Conservation (phyloP, 495 filamentous ascomycete species). For the Cryomyces antarcticus region DNA sequence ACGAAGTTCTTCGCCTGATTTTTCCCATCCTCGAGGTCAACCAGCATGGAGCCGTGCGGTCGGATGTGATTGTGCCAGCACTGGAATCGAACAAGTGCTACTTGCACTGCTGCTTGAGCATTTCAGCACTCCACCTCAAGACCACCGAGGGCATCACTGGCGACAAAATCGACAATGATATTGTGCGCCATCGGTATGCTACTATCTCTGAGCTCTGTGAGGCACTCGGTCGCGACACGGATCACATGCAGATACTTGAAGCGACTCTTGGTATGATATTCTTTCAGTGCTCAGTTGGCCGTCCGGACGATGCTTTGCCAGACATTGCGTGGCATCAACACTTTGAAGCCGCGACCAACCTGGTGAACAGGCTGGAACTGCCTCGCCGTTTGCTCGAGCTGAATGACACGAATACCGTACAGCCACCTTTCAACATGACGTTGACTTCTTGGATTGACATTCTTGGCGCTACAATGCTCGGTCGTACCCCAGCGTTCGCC, state of each 20-base stretch:
- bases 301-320: conserved; percentile 64
- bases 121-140: conserved; percentile 87
- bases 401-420: conserved; percentile 28
- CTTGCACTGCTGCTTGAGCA: conserved; percentile 88
- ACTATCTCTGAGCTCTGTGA: conserved; percentile 75
- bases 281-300: conserved; percentile 86
- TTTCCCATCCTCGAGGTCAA: conserved; percentile 84
- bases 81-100: conserved; percentile 83
- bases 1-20: conserved; percentile 68
- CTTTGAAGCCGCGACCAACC: conserved; percentile 71
- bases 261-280: conserved; percentile 92
- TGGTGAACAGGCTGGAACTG: conserved; percentile 73
- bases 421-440: conserved; percentile 88
- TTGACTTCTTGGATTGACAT: conserved; percentile 95
- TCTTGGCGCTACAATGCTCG: conserved; percentile 80
- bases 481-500: conserved; percentile 66
- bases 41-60: conserved; percentile 55
- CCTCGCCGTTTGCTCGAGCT: conserved; percentile 37
- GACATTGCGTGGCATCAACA: conserved; percentile 96
- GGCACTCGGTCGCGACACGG: conserved; percentile 54
- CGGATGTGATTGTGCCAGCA: conserved; percentile 64
- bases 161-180: conserved; percentile 75
- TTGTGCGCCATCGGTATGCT: conserved; percentile 80
- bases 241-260: conserved; percentile 80
- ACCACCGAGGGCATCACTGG: conserved; percentile 43